A percentile compares a stretch with the other conserved stretches of the same genome.
Evolutionary conservation across 352 stramenopile genomes (phyloP).

Genomic region (Phytophthora chlamydospora): DNA sequence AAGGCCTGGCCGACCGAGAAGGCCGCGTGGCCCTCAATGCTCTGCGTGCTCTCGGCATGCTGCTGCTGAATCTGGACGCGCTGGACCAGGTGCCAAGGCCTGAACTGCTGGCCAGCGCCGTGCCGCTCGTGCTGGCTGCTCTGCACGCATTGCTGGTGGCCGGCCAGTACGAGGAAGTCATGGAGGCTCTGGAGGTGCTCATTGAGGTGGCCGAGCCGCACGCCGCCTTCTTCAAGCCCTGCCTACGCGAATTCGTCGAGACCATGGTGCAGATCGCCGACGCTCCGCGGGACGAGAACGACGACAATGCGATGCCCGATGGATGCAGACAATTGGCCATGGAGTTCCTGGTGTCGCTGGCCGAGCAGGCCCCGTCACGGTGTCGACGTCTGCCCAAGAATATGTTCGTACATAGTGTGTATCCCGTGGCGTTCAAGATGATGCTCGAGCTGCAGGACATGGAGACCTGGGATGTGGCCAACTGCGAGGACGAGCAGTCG

Average conservation of each 20-base stretch:
- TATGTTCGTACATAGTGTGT: conserved; percentile 72
- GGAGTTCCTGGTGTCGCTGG: conserved; percentile 84
- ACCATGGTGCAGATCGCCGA: conserved; percentile 81
- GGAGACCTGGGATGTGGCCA: conserved; percentile 69
- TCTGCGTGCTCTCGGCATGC: conserved; percentile 71
- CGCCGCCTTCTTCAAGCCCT: conserved; percentile 71
- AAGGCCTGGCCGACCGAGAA: conserved; percentile 55
- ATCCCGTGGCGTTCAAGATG: conserved; percentile 84
- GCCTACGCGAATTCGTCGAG: conserved; percentile 61
- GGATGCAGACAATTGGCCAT: conserved; percentile 82
- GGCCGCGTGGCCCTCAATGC: conserved; percentile 76
- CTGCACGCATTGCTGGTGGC: conserved; percentile 60
- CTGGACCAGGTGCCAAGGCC: conserved; percentile 57
- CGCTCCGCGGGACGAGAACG: conserved; percentile 34
- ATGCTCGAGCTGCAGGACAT: conserved; percentile 84
- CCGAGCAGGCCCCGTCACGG: conserved; percentile 63
- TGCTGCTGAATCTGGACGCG: conserved; percentile 77
- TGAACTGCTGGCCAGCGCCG: conserved; percentile 53
- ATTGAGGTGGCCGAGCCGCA: conserved; percentile 84
- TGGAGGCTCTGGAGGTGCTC: conserved; percentile 82
- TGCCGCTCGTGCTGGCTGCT: conserved; percentile 59
- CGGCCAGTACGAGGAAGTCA: conserved; percentile 69
- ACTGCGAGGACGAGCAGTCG: conserved; percentile 74
- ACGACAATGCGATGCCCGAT: conserved; percentile 47
- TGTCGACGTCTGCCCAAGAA: conserved; percentile 82